Conservation (phyloP, 371 early-diverging fungal species). For the Rhizopus sp. region DNA sequence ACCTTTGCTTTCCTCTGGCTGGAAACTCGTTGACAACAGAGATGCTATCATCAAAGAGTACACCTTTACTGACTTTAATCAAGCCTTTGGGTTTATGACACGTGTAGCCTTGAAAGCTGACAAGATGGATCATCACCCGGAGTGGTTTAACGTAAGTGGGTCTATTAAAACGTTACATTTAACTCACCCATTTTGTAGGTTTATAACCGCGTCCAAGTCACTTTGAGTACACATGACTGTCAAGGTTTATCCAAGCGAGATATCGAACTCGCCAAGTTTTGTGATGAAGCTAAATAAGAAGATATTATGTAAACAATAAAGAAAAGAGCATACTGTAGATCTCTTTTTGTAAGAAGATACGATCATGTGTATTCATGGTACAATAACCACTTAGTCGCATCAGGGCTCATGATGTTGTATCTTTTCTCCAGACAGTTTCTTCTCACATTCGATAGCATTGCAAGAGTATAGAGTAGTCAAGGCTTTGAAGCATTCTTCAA, state of each 20-base stretch:
- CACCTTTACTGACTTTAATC: slow-evolving; percentile 76
- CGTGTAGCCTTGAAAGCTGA: slow-evolving; percentile 87
- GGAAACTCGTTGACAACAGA: slow-evolving; percentile 62
- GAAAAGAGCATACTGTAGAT: not conserved
- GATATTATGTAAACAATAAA: not conserved
- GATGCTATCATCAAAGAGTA: slow-evolving; percentile 84
- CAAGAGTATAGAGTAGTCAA: too few species aligned
- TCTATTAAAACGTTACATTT: not conserved
- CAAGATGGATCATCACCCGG: slow-evolving; percentile 92
- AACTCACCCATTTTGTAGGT: slow-evolving; percentile 40
- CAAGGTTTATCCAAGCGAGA: slow-evolving; percentile 78
- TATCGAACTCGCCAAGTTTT: slow-evolving; percentile 74
- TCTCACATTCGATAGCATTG: too few species aligned
- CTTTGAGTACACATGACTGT: slow-evolving; percentile 87
- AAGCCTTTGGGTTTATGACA: slow-evolving; percentile 93
- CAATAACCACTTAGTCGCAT: too few species aligned
- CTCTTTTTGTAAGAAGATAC: not conserved
- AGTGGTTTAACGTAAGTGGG: slow-evolving; percentile 80
- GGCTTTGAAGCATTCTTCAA: too few species aligned
- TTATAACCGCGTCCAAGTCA: slow-evolving; percentile 87
- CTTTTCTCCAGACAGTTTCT: too few species aligned
- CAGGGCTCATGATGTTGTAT: too few species aligned
- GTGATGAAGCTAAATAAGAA: slow-evolving; percentile 41
- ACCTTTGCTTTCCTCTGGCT: slow-evolving; percentile 54
- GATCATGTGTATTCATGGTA: too few species aligned